Evolutionary conservation across 1,139 yeast genomes (phyloP).

Genomic region (Wickerhamiella infanticola): DNA sequence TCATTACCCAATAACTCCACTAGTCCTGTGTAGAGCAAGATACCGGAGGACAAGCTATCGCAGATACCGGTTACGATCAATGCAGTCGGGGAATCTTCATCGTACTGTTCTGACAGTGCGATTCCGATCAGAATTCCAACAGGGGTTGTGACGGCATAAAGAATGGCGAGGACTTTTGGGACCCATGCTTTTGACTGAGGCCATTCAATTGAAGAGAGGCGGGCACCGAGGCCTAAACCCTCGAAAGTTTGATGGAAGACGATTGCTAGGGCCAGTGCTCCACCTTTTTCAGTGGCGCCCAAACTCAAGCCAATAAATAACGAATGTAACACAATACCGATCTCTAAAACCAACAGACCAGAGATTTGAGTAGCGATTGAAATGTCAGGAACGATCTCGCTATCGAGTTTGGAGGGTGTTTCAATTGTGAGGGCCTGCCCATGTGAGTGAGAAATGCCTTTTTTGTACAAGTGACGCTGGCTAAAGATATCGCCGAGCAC

Average conservation of each 20-base stretch:
- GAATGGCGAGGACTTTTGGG: slow-evolving; percentile 44
- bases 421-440: slow-evolving; percentile 15
- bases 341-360: slow-evolving; percentile 49
- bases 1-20: slow-evolving; percentile 82
- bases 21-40: slow-evolving; percentile 65
- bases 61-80: slow-evolving; percentile 61
- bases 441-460: slow-evolving; percentile 17
- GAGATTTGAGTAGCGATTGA: slow-evolving; percentile 23
- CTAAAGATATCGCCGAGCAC: slow-evolving; percentile 31
- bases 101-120: slow-evolving; percentile 55
- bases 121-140: slow-evolving; percentile 72
- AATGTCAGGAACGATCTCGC: slow-evolving; percentile 2
- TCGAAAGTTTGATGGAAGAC: slow-evolving; percentile 84
- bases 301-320: slow-evolving; percentile 59
- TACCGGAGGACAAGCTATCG: slow-evolving; percentile 77
- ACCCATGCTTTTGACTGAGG: slow-evolving; percentile 32
- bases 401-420: background rate
- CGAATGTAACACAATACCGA: slow-evolving; percentile 68
- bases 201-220: slow-evolving; percentile 63
- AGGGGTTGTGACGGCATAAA: slow-evolving; percentile 60
- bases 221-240: slow-evolving; percentile 78
- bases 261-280: slow-evolving; percentile 60
- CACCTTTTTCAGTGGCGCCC: slow-evolving; percentile 63
- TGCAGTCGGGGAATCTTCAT: slow-evolving; percentile 39
- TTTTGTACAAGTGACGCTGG: slow-evolving; percentile 17